phyloP scores from a whole-genome alignment of 2,329 filamentous ascomycete genomes.

The Domatiomyces globalis region DNA sequence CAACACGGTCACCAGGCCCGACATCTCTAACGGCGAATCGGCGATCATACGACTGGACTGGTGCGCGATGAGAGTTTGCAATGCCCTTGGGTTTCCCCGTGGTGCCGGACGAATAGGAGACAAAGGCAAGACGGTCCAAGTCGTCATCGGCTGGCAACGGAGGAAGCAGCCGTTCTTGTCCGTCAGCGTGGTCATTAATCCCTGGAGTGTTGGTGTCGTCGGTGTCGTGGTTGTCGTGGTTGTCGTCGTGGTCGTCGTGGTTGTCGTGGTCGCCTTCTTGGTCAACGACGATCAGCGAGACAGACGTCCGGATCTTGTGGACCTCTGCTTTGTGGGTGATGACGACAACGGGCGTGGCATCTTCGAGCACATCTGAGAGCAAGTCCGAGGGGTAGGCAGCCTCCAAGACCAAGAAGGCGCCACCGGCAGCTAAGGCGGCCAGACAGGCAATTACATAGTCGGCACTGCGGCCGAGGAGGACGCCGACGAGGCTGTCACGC shows the following conservation, averaged over 20 bases:
- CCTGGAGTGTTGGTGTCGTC: too few relatives aligned
- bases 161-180: slow-evolving; percentile 31
- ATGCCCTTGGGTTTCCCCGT: slow-evolving; percentile 73
- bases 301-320: slow-evolving; percentile 48
- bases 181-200: slow-evolving; percentile 18
- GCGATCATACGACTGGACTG: slow-evolving; percentile 59
- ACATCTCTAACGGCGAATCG: slow-evolving; percentile 58
- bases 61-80: slow-evolving; percentile 60
- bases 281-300: slow-evolving; percentile 54
- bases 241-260: neutral
- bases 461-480: slow-evolving; percentile 60
- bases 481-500: slow-evolving; percentile 59
- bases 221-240: neutral
- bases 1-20: slow-evolving; percentile 57
- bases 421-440: slow-evolving; percentile 62
- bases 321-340: slow-evolving; percentile 53
- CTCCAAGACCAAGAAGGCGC: slow-evolving; percentile 68
- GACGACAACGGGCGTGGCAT: slow-evolving; percentile 57
- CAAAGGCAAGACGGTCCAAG: slow-evolving; percentile 60
- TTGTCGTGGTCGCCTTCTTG: slow-evolving; percentile 20
- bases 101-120: slow-evolving; percentile 67
- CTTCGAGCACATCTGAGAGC: slow-evolving; percentile 61
- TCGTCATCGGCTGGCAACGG: slow-evolving; percentile 50
- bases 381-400: slow-evolving; percentile 62
- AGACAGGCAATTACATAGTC: slow-evolving; percentile 68